Evolutionary conservation across 257 asterid species (phyloP).

Genomic region (Eucommia ulmoides): DNA sequence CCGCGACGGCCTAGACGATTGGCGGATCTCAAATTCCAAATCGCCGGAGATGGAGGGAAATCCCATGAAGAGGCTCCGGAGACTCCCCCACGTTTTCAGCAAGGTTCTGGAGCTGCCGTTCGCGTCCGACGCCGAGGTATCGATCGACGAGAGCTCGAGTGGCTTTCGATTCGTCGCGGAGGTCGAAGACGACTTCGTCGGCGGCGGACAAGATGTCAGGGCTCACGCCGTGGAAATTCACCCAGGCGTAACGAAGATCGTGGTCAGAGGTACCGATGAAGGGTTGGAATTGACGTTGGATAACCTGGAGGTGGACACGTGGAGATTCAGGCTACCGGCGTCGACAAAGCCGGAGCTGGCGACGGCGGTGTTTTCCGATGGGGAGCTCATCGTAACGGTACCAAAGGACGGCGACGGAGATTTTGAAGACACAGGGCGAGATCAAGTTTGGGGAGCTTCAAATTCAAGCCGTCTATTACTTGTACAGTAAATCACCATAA

Average conservation of each 20-base stretch:
- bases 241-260: conserved; percentile 60
- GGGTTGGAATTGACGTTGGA: conserved; percentile 23
- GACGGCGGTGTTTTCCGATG: background rate
- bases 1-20: conserved; percentile 4
- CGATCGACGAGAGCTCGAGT: conserved; percentile 39
- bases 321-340: background rate
- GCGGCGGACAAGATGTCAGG: conserved; percentile 12
- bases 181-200: conserved; percentile 4
- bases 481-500: background rate
- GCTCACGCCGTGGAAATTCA: conserved; percentile 61
- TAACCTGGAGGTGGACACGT: background rate
- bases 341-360: background rate
- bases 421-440: background rate
- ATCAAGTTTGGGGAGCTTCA: background rate
- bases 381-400: background rate
- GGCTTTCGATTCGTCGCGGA: conserved; percentile 35
- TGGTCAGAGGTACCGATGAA: conserved; percentile 23
- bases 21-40: background rate
- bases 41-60: conserved; percentile 16
- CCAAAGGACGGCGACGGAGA: background rate
- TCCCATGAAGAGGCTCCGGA: conserved; percentile 36
- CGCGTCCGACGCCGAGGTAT: conserved; percentile 49
- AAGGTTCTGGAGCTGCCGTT: conserved; percentile 60
- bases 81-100: conserved; percentile 61
- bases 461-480: background rate